Base-by-base conservation (phyloP, 768 basidiomycete species). In the Pleurotus cornucopiae region DNA sequence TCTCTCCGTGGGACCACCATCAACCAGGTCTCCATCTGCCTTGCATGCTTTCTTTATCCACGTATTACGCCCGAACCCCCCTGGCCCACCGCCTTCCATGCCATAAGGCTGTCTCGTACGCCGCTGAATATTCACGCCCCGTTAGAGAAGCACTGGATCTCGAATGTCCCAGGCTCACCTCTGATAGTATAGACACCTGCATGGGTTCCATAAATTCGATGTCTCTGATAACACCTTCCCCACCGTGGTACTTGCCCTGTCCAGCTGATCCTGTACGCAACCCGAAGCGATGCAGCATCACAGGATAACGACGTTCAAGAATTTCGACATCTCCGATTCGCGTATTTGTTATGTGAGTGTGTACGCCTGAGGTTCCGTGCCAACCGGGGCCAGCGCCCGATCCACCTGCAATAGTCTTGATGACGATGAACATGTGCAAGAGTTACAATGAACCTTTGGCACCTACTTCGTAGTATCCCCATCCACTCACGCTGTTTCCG, bases 261-360 rank as follows among this genome's bases (percentile, higher is more conserved):
- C 92, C 92, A 25, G 79, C 89, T 6, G 86, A 88, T 44, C 79
- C 85, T 13, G 76, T 66, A 20, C 92, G 81, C 46, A 94, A 66
- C 4, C 85, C 89, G 66, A 97, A 97, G 64, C 81, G 84, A 65
- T 89, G 91, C 13, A 98, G 62, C 61, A 97, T 74, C n/a, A 96
- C 85, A 0, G 95, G 94, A 68, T 97, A 98, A 44, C 95, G 84
- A 47, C 94, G 82, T 66, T 98, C 95, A 37, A 98, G 79, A 63
- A 96, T 88, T 66, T 98, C 95, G 37, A 94, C 87, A 63, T 98
- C 95, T 18, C 92, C 92, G 43, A 94, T 94, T 9, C 92, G 84
- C 7, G 92, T 94, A 68, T 94, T 94, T 0, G 94, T 94, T 62
- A 94, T 94, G 65, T 94, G 91, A 1, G 92, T 94, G 68, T 96